Base-by-base conservation (phyloP, 345 rosid species). In the Linum usitatissimum region DNA sequence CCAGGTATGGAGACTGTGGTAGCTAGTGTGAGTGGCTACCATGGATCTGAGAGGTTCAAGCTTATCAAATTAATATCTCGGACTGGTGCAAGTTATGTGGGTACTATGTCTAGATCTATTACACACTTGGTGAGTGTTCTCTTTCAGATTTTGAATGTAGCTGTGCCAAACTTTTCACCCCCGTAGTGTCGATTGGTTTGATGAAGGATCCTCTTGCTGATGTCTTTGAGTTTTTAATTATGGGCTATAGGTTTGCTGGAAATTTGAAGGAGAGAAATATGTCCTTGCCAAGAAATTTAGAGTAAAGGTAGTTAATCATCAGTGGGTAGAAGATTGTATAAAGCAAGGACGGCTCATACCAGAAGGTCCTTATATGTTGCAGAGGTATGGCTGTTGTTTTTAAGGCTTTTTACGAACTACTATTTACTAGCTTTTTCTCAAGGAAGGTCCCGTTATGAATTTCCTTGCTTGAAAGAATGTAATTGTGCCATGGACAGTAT, bases 11-110 rank as follows among this genome's bases (percentile, higher is more conserved):
- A 86, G 28, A 71, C 84, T 5, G 96, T 93, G 68, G 84, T 93
- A 9, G 97, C 91, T n/a, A 80, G 97, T 0, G 96, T 90, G 3
- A 90, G 91, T 59, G 99, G 99, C 0, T 93, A 90, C 79, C 84
- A 82, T 14, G 97, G 96, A 4, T 62, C 79, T 12, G 91, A 81
- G 66, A 82, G 96, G 48, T 86, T 90, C 72, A 78, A 83, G 54
- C 94, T 93, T 69, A 93, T 93, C 70, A 87, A 84, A 78, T 85
- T 90, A 38, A 82, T 93, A 42, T 77, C 90, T 31, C 68, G 36
- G 13, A 18, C 85, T 17, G 97, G 97, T 9, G 97, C 90, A 15
- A 90, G 73, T 77, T 93, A 86, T 53, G 90, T 90, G 0, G 99
- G 99, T 0, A 68, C 74, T 9, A 74, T 90, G 88, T 79, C 91